Percentiles rank a stretch among this genome's conserved stretches.
Conservation (phyloP, 371 early-diverging fungal genomes). For the Zychaea mexicana region DNA sequence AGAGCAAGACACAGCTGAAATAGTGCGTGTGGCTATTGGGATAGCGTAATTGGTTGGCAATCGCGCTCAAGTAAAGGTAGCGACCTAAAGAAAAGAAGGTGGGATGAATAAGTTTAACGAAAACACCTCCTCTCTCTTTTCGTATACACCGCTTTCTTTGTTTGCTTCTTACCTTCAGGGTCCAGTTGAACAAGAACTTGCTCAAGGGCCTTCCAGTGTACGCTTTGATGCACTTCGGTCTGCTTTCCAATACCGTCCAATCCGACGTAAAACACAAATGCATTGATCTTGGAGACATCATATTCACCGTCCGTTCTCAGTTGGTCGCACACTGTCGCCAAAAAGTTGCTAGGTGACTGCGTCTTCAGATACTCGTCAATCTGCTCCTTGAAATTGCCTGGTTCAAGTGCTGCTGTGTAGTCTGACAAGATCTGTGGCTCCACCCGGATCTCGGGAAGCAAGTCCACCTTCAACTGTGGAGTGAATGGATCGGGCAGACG, state of each 20-base stretch:
- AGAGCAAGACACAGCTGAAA: conserved; percentile 81
- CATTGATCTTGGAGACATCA: conserved; percentile 79
- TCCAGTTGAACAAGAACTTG: conserved; percentile 77
- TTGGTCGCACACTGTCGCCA: conserved; percentile 16
- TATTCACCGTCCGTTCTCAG: background rate
- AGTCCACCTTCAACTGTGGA: conserved; percentile 91
- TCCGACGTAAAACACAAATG: conserved; percentile 88
- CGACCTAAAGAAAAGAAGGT: conserved; percentile 54
- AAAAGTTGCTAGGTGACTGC: conserved; percentile 64
- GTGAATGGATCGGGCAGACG: conserved; percentile 96
- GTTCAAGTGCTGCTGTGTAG: conserved; percentile 63
- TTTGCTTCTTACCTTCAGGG: conserved; percentile 65
- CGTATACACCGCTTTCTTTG: background rate
- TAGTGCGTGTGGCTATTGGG: conserved; percentile 96
- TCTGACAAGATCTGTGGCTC: conserved; percentile 88
- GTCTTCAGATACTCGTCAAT: conserved; percentile 74
- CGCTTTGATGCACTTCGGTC: conserved; percentile 68
- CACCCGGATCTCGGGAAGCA: conserved; percentile 83
- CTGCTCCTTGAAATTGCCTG: conserved; percentile 65
- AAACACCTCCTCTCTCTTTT: background rate
- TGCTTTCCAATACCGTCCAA: conserved; percentile 71
- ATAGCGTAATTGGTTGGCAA: conserved; percentile 96
- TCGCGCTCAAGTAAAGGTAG: conserved; percentile 85
- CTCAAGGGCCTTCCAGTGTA: conserved; percentile 83
- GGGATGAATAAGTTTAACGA: too few relatives aligned